Base-by-base conservation (phyloP, 768 basidiomycete genomes). In the Russula dissimulans region DNA sequence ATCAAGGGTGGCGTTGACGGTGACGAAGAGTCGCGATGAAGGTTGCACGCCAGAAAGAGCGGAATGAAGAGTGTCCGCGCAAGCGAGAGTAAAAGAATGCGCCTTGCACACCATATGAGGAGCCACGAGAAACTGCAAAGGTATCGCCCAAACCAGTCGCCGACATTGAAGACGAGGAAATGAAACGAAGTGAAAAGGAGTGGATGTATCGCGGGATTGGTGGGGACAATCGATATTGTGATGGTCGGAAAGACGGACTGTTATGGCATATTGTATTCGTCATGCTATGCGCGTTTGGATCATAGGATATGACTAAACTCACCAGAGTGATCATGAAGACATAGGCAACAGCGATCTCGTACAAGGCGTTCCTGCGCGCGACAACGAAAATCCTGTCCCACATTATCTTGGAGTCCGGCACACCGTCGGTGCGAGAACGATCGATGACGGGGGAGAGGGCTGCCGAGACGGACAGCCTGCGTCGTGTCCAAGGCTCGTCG, bases 161-260 rank as follows among this genome's bases (percentile, higher is more conserved):
- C 87, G 17, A 77, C 45, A 67, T 86, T 90, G 73, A 86, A 89
- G 22, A 85, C 76, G 38, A 91, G 74, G 74, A 93, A 91, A 68
- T 91, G 89, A 36, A 86, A 61, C 4, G 87, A 79, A 60, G 75
- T 85, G 75, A 97, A 97, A 31, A 95, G 76, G n/a, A 93, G 75
- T 0, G 91, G 90, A 65, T 93, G 89, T 43, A 79, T 81, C 29
- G 71, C 69, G 3, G 81, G 78, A 62, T 85, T 85, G 14, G 81
- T 82, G 3, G 94, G 81, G 41, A 73, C 71, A 54, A 97, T 82
- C 0, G 86, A 87, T 4, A 85, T 81, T 3, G 94, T 94, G 63
- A 93, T 86, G 0, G 93, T 81, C 5, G 94, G 94, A 73, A 82
- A 95, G 49, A 95, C 86, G 34, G 92, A 80, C 93, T 95, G 64